These are phyloP conservation scores for Microbotryum saponariae DNA, from an alignment of 1,284 basidiomycete species.

Conservation along the genomic window DNA sequence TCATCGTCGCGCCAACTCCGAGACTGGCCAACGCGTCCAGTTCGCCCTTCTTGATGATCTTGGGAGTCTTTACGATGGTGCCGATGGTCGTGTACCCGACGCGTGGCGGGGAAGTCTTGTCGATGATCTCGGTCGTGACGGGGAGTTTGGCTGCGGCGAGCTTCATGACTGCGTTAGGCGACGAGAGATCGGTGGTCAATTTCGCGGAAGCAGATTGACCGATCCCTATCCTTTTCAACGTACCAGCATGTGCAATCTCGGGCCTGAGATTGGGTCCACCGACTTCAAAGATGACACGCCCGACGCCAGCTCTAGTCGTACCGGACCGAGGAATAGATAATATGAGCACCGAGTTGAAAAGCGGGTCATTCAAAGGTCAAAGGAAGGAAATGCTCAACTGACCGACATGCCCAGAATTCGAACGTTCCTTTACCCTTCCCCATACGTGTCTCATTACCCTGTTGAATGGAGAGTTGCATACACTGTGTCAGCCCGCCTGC, in stretches of 20 bases:
- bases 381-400: constrained; percentile 35
- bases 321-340: neutral
- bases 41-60: constrained; percentile 14
- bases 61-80: constrained; percentile 5
- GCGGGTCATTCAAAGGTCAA: neutral
- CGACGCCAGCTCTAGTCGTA: constrained; percentile 66
- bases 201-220: neutral
- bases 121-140: constrained; percentile 81
- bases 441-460: constrained; percentile 99
- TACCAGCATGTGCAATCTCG: constrained; percentile 87
- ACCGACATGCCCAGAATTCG: constrained; percentile 95
- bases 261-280: constrained; percentile 83
- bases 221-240: constrained; percentile 29
- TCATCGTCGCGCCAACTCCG: neutral
- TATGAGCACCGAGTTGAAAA: neutral
- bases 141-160: constrained; percentile 87
- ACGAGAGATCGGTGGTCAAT: constrained; percentile 1
- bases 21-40: constrained; percentile 7
- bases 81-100: constrained; percentile 52
- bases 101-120: constrained; percentile 60
- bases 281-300: constrained; percentile 89
- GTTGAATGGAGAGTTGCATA: neutral
- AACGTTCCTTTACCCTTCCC: constrained; percentile 98
- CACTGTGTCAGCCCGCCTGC: too few species aligned
- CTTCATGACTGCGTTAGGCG: constrained; percentile 58